Evolutionary conservation across 2,329 filamentous ascomycete genomes (phyloP).

Genomic region (Colletotrichum orbiculare): DNA sequence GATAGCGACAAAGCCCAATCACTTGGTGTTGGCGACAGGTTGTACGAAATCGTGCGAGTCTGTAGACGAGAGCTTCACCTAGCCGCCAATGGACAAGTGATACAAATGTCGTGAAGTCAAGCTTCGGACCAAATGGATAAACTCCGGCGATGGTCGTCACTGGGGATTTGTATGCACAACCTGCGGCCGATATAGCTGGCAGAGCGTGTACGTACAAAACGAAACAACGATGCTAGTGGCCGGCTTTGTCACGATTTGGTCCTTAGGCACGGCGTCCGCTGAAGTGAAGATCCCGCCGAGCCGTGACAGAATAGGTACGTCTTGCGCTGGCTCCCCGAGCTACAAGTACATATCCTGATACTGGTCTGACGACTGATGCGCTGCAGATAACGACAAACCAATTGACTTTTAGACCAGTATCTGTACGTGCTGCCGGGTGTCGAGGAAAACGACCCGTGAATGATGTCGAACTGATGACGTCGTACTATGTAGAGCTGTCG

Average conservation of each 20-base stretch:
- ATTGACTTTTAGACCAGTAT: neutral
- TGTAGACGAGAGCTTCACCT: neutral
- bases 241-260: slow-evolving; percentile 17
- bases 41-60: no score
- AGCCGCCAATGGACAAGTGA: neutral
- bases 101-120: slow-evolving; percentile 11
- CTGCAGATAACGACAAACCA: neutral
- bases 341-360: neutral
- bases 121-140: slow-evolving; percentile 17
- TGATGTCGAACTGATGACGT: slow-evolving; percentile 17
- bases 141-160: slow-evolving; percentile 12
- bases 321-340: neutral
- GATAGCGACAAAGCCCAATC: no score
- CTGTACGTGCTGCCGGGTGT: neutral
- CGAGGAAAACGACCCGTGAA: neutral
- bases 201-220: neutral
- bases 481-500: neutral
- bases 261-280: slow-evolving; percentile 9
- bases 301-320: neutral
- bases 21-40: no score
- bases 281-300: neutral
- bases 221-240: neutral
- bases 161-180: slow-evolving; percentile 11
- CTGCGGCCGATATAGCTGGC: slow-evolving; percentile 17
- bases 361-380: neutral